Percentiles rank a stretch among this genome's conserved stretches.
Conservation (phyloP, 371 early-diverging fungal species). For the Lichtheimia corymbifera region DNA sequence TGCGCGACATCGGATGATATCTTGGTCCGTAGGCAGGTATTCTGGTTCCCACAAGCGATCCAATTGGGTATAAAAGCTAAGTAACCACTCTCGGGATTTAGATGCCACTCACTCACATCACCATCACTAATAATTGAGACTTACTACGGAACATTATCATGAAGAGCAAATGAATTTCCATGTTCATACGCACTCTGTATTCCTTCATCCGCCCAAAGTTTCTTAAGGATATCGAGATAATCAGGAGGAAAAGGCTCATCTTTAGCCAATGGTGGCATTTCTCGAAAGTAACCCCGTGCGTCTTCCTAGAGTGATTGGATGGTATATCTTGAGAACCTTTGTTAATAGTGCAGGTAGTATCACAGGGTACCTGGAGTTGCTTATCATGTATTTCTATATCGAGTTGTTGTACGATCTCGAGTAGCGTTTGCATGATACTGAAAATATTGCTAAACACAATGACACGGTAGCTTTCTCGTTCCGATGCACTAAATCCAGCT, state of each 20-base stretch:
- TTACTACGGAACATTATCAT: conserved; percentile 80
- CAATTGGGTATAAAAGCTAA: conserved; percentile 79
- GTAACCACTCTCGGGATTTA: neutral
- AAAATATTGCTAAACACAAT: conserved; percentile 87
- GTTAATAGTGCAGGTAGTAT: too few relatives aligned
- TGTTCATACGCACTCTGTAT: conserved; percentile 70
- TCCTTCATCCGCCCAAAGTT: conserved; percentile 78
- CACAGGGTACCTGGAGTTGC: conserved; percentile 48
- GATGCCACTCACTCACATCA: too few relatives aligned
- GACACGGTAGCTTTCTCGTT: conserved; percentile 80
- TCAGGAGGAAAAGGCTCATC: conserved; percentile 64
- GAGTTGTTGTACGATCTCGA: conserved; percentile 78
- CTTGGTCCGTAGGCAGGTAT: conserved; percentile 85
- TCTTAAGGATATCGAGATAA: conserved; percentile 72
- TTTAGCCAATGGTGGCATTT: conserved; percentile 44
- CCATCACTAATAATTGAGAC: conserved; percentile 10
- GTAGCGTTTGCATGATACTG: conserved; percentile 80
- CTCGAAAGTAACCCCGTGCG: conserved; percentile 19
- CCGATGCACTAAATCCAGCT: conserved; percentile 79
- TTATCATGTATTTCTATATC: conserved; percentile 61
- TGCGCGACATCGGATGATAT: conserved; percentile 78
- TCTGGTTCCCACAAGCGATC: conserved; percentile 73
- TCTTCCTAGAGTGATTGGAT: conserved; percentile 2
- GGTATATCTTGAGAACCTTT: neutral
- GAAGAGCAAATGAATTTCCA: conserved; percentile 81